Base-by-base conservation (phyloP, 768 basidiomycete species). In the Podaxis sp. region DNA sequence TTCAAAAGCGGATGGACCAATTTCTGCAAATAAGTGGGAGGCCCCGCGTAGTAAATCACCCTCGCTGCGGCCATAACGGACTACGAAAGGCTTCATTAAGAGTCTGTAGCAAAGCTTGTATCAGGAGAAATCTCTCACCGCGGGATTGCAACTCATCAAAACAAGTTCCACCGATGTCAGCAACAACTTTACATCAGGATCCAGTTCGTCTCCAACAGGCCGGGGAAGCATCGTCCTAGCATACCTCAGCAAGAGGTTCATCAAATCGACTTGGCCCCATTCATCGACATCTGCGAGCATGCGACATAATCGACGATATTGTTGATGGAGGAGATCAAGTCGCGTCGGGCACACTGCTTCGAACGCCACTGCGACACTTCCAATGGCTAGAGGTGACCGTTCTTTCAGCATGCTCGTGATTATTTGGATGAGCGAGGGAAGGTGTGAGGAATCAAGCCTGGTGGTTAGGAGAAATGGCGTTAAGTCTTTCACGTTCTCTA, bases 211-310 rank as follows among this genome's bases (percentile, higher is more conserved):
- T 19, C 74, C 67, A 1, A 73, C 74, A 9, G 93, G 89, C 65
- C 87, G 79, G 1, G 85, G 83, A 36, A 97, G 80, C 93, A 96
- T 96, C 0, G 82, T 84, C 56, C 96, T 79, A 2, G 86, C 92
- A 71, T 99, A 99, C 63, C 92, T 80, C 60, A 88, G 75, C 36
- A 99, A 81, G 13, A 99, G 80, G 49, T 88, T 83, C 64, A 96
- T 80, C 19, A 95, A 74, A 52, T 88, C 85, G 5, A 90, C 85
- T 73, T 98, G 97, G 0, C 95, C 95, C 97, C 97, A 99, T 72
- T 97, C 96, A 68, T 99, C 97, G 3, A 90, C 88, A 68, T 99
- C 95, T 38, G 94, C 82, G 2, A 99, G 77, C n/a, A 91, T 79
- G 48, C 83, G 82, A 71, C 95, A 97, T 33, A 95, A 78, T 28